These are phyloP conservation scores for Colletotrichum graminicola DNA, from an alignment of 2,329 filamentous ascomycete species.

Conservation along the genomic window DNA sequence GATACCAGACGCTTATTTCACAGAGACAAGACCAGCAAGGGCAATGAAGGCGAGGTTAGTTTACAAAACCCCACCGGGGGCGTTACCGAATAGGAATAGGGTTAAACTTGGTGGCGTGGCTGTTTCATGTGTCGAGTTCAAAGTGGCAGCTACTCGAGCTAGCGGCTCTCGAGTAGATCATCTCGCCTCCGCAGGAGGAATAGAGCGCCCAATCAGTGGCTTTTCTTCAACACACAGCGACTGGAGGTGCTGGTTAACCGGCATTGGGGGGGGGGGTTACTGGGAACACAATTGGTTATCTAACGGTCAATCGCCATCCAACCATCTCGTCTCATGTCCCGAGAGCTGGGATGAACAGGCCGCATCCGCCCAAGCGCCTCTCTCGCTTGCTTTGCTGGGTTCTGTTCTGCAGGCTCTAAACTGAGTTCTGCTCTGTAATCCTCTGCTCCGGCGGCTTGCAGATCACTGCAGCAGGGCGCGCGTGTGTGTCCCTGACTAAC, in stretches of 20 bases:
- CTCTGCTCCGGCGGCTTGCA: not conserved
- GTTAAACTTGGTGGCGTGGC: slow-evolving; percentile 26
- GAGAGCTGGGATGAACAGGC: not conserved
- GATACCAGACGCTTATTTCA: not conserved
- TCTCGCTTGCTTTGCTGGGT: not conserved
- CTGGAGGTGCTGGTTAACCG: not conserved
- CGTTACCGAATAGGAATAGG: slow-evolving; percentile 3
- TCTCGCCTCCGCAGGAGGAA: slow-evolving; percentile 5
- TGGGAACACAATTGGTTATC: too few relatives aligned
- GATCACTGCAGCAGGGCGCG: not conserved
- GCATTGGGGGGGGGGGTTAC: not conserved
- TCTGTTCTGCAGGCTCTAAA: too few relatives aligned
- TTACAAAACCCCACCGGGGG: not conserved
- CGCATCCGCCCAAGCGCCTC: not conserved
- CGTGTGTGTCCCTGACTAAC: slow-evolving; percentile 7
- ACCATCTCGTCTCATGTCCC: not conserved
- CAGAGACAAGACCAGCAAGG: not conserved
- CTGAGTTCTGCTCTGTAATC: not conserved
- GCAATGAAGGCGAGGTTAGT: not conserved
- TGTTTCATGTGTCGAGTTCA: slow-evolving; percentile 37
- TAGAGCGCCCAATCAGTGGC: slow-evolving; percentile 24
- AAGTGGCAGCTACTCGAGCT: slow-evolving; percentile 34
- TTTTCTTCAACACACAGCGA: not conserved
- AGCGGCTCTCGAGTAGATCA: slow-evolving; percentile 39
- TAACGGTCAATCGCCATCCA: not conserved